Evolutionary conservation across 352 stramenopile species (phyloP).

Genomic region (Pythium aristosporum): DNA sequence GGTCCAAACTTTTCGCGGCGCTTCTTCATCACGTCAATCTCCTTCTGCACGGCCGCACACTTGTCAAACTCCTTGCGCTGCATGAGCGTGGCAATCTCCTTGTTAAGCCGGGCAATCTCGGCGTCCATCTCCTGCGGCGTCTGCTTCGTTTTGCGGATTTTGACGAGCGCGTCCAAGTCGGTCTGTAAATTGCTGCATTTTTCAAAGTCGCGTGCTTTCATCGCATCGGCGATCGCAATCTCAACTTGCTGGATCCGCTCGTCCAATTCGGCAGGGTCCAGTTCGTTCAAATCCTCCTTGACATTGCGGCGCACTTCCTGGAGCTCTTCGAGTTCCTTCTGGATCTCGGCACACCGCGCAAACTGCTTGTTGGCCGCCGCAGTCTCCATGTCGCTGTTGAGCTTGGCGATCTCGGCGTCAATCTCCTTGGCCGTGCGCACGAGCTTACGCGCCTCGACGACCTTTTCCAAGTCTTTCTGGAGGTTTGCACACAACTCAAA

Average conservation of each 20-base stretch:
- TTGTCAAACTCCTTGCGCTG: slow-evolving; percentile 86
- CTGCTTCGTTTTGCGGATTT: slow-evolving; percentile 83
- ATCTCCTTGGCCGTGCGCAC: slow-evolving; percentile 88
- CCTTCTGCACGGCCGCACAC: slow-evolving; percentile 79
- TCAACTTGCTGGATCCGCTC: slow-evolving; percentile 75
- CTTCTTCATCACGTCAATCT: slow-evolving; percentile 82
- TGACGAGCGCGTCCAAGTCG: slow-evolving; percentile 65
- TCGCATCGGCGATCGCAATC: slow-evolving; percentile 63
- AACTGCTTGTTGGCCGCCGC: slow-evolving; percentile 81
- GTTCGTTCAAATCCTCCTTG: slow-evolving; percentile 85
- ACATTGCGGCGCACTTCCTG: slow-evolving; percentile 72
- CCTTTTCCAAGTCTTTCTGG: slow-evolving; percentile 80
- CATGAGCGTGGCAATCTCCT: slow-evolving; percentile 65
- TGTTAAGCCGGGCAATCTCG: slow-evolving; percentile 74
- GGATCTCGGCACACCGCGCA: slow-evolving; percentile 71
- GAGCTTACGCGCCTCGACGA: slow-evolving; percentile 79
- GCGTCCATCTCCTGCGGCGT: slow-evolving; percentile 80
- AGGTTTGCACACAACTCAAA: slow-evolving; percentile 84
- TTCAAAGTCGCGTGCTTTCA: slow-evolving; percentile 79
- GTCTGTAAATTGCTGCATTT: slow-evolving; percentile 71
- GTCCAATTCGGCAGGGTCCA: slow-evolving; percentile 80
- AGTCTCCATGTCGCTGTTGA: slow-evolving; percentile 78
- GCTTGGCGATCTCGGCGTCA: slow-evolving; percentile 69
- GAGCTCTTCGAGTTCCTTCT: slow-evolving; percentile 79
- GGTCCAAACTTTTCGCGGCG: slow-evolving; percentile 56